Evolutionary conservation across 768 basidiomycete genomes (phyloP), one percentile per base, ranked within the genome.

Genomic region (Baorangia bicolor): DNA sequence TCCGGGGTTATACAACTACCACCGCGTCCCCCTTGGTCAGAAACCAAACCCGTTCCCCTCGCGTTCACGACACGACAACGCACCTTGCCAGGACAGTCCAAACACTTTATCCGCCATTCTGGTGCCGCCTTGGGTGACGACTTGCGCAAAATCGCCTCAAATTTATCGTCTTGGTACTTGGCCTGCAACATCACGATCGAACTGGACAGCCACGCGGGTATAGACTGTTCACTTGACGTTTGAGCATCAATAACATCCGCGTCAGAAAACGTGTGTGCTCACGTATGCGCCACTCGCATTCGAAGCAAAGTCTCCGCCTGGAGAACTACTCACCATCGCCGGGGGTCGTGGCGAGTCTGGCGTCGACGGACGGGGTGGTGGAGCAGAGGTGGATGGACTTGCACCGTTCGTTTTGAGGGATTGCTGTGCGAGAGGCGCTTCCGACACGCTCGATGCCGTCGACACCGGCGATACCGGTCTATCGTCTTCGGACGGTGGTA

Each of bases 1-100:
- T 43, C 95, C 95, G 42, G 94, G 86, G 63, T 89, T 92, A 78
- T 97, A 98, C 54, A 97, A 71, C 87, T 94, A 64, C 33, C 35
- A 49, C 57, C 57, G 14, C 8, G 34, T 35, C 27, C 7, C 3
- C 20, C 5, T 25, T 20, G 9, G 12, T 57, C 25, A 59, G 43
- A 34, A 38, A 31, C n/a, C 20, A 2, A 8, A 34, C 3, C 9
- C n/a, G 21, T 10, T 39, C 16, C 28, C 9, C 11, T 2, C 18
- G 20, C 25, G 23, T 25, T 14, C 34, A 27, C 7, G 11, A 40
- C n/a, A n/a, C 6, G 16, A 30, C 27, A 2, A 53, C 61, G 27
- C 57, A 92, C 93, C 82, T 94, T 96, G 65, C 93, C 93, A 61
- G 94, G 94, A 72, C 94, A 95, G 70, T 97, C 94, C 60, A 85